Conservation (phyloP, 129 eudicot species). For the Centrapalus pauciflorus region DNA sequence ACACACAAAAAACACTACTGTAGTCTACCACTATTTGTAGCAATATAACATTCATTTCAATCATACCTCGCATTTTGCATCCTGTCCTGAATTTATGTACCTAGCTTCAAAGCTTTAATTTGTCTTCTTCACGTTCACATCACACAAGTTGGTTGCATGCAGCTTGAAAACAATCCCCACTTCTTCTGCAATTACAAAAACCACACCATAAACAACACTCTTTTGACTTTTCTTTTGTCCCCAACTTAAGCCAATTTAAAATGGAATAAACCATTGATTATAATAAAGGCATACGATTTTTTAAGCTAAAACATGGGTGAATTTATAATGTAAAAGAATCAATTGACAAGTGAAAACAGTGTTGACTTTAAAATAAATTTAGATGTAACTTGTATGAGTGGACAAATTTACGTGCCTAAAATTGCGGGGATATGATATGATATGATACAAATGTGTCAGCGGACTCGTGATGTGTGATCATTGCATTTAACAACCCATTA, state of each 20-base stretch:
- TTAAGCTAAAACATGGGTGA: conserved; percentile 1
- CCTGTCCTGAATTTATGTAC: conserved; percentile 14
- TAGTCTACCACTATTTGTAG: neutral
- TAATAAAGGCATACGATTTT: neutral
- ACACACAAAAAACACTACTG: conserved; percentile 7
- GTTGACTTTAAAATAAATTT: conserved; percentile 30
- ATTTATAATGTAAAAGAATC: neutral
- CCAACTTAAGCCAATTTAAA: too few relatives aligned
- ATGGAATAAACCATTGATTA: neutral
- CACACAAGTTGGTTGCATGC: conserved; percentile 68
- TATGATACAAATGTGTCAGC: conserved; percentile 28
- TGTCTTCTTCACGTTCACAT: conserved; percentile 22
- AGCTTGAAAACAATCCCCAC: conserved; percentile 75
- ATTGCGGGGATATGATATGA: conserved; percentile 16
- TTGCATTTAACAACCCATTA: conserved; percentile 1
- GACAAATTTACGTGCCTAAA: conserved; percentile 33
- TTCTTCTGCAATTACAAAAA: conserved; percentile 48
- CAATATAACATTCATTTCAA: too few relatives aligned
- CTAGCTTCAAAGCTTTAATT: conserved; percentile 26
- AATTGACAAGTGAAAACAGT: conserved; percentile 1
- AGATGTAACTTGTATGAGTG: neutral
- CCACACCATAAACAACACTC: conserved; percentile 14
- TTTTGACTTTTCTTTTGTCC: conserved; percentile 17
- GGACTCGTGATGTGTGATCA: conserved; percentile 35
- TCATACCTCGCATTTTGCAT: neutral